Conservation (phyloP, 2,329 filamentous ascomycete genomes). For the Colletotrichum filicis region DNA sequence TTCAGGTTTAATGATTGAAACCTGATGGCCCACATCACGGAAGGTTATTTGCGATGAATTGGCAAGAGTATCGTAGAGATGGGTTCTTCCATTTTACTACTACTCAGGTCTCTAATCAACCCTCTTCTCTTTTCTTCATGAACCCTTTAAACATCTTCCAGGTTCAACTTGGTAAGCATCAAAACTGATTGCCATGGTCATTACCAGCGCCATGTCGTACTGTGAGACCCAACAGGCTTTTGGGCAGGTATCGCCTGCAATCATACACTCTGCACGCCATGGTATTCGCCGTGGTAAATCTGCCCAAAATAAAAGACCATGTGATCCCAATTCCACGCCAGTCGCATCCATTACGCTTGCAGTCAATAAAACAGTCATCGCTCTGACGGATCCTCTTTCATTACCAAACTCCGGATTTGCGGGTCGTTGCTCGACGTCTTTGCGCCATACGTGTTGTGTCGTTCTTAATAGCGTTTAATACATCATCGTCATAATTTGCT, state of each 20-base stretch:
- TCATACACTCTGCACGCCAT: slow-evolving; percentile 1
- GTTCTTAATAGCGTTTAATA: background rate
- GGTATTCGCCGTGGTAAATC: background rate
- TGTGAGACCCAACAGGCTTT: slow-evolving; percentile 33
- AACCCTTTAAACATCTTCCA: background rate
- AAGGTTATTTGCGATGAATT: background rate
- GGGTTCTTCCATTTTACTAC: background rate
- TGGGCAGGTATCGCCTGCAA: slow-evolving; percentile 23
- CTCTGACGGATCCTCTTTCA: background rate
- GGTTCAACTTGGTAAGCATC: background rate
- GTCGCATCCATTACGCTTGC: background rate
- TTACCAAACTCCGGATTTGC: background rate
- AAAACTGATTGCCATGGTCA: slow-evolving; percentile 8
- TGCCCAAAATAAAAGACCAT: background rate
- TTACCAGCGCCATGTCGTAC: slow-evolving; percentile 32
- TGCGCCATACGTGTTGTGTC: background rate
- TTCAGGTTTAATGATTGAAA: background rate
- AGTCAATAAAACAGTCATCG: background rate
- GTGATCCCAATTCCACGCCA: too few species aligned
- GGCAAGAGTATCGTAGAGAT: background rate
- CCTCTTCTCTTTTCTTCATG: background rate
- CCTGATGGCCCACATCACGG: background rate
- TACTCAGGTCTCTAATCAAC: background rate
- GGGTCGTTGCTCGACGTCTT: background rate
- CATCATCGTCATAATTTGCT: slow-evolving; percentile 30